These are phyloP conservation scores for Xylona heveae DNA, from an alignment of 495 filamentous ascomycete species.

Conservation along the genomic window DNA sequence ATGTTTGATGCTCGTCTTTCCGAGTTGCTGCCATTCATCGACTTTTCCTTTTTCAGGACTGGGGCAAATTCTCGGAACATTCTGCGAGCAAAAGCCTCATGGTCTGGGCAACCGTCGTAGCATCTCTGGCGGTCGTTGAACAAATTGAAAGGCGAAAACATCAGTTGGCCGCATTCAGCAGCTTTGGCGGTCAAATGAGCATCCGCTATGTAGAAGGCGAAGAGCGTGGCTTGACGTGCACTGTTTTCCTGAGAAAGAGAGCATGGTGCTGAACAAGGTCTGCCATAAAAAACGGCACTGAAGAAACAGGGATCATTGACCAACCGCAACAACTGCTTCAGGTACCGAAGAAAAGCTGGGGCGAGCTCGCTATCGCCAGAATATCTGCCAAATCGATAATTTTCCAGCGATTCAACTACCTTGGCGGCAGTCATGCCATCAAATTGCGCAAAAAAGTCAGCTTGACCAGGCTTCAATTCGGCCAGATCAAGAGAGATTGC, in stretches of 20 bases:
- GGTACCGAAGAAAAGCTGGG: too few species aligned
- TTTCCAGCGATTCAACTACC: too few species aligned
- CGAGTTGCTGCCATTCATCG: too few species aligned
- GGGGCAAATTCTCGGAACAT: constrained; percentile 24
- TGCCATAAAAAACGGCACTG: constrained; percentile 15
- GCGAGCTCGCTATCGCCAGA: too few species aligned
- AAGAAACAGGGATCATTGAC: constrained; percentile 24
- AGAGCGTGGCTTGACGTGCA: constrained; percentile 15
- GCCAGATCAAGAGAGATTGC: constrained; percentile 34
- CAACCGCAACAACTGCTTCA: too few species aligned
- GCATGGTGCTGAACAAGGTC: constrained; percentile 7
- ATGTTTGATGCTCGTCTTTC: too few species aligned
- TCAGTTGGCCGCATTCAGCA: constrained; percentile 16
- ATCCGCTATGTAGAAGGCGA: constrained; percentile 34
- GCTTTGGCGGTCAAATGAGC: constrained; percentile 23
- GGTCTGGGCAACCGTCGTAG: constrained; percentile 25
- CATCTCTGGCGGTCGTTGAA: constrained; percentile 35
- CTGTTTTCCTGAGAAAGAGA: constrained; percentile 3
- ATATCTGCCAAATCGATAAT: too few species aligned
- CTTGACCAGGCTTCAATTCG: constrained; percentile 33
- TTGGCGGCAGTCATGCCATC: constrained; percentile 32
- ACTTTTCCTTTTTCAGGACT: too few species aligned
- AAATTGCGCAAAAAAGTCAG: constrained; percentile 31
- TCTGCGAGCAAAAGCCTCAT: constrained; percentile 27
- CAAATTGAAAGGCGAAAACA: constrained; percentile 29